Evolutionary conservation across 192 early-diverging fungal species (phyloP).

Genomic region (Haplosporangium gracile): DNA sequence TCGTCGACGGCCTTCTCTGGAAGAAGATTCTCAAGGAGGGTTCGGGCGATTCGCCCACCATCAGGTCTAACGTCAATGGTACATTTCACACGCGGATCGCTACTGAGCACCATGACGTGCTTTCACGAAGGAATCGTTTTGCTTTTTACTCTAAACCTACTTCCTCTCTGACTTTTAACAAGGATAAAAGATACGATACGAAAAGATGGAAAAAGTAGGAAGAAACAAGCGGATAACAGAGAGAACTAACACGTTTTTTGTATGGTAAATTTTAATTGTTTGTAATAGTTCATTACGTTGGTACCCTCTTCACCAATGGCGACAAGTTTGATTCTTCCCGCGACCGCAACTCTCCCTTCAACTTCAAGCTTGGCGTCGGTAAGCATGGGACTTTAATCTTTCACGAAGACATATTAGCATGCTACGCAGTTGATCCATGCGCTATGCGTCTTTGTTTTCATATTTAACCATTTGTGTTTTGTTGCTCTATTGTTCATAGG

Average conservation of each 20-base stretch:
- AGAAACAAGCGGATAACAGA: background rate
- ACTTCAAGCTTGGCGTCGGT: conserved; percentile 48
- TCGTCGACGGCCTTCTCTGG: conserved; percentile 53
- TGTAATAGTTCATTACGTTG: conserved; percentile 71
- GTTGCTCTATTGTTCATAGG: conserved; percentile 18
- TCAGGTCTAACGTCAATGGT: conserved; percentile 42
- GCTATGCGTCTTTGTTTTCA: background rate
- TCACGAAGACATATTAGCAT: background rate
- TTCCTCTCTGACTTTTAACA: too few species aligned
- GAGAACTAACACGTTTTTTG: background rate
- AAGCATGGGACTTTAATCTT: background rate
- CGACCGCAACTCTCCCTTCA: conserved; percentile 51
- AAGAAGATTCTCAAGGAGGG: conserved; percentile 55
- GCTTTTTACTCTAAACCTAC: too few species aligned
- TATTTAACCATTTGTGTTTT: background rate
- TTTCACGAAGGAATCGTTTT: too few species aligned
- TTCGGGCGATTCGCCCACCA: conserved; percentile 44
- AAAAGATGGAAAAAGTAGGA: background rate
- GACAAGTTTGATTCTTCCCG: conserved; percentile 60
- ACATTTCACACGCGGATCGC: background rate
- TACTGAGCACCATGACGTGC: too few species aligned
- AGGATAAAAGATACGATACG: background rate
- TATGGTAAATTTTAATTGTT: background rate
- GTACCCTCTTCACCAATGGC: conserved; percentile 70
- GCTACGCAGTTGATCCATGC: background rate